phyloP scores from a whole-genome alignment of 352 stramenopile genomes.

The Phytopythium montanum region DNA sequence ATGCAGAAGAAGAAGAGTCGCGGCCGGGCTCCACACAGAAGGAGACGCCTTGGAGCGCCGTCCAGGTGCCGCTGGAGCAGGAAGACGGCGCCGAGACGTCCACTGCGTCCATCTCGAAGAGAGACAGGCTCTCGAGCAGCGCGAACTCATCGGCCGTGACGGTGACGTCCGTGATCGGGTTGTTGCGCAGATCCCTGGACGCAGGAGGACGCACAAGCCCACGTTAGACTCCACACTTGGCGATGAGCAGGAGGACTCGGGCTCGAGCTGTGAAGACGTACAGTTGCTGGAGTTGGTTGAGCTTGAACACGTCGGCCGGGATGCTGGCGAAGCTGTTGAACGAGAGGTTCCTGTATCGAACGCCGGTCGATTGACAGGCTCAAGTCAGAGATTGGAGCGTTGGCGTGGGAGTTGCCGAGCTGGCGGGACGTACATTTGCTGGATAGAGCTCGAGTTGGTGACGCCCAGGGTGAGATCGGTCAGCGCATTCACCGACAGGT shows the following conservation, averaged over 20 bases:
- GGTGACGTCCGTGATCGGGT: constrained; percentile 33
- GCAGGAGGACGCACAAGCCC: neutral
- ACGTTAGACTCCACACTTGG: neutral
- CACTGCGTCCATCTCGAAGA: constrained; percentile 14
- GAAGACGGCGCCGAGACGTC: neutral
- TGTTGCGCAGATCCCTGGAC: constrained; percentile 16
- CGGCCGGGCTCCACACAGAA: constrained; percentile 8
- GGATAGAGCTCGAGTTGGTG: constrained; percentile 6
- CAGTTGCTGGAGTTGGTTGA: constrained; percentile 21
- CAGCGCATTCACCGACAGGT: constrained; percentile 18
- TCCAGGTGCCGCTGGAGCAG: constrained; percentile 9
- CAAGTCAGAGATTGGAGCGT: neutral
- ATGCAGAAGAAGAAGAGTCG: neutral
- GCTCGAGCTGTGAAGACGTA: constrained; percentile 4
- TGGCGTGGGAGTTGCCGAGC: neutral
- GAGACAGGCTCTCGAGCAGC: constrained; percentile 17
- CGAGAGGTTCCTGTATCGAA: constrained; percentile 23
- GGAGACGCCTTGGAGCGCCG: constrained; percentile 3
- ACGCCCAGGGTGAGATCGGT: constrained; percentile 9
- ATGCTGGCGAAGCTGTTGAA: constrained; percentile 33
- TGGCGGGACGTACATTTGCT: constrained; percentile 11
- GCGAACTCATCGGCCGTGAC: constrained; percentile 24
- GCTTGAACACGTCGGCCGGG: constrained; percentile 19
- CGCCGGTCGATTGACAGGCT: neutral
- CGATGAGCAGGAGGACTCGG: neutral